Evolutionary conservation across 768 basidiomycete genomes (phyloP).

Genomic region (Gyrodon lividus): DNA sequence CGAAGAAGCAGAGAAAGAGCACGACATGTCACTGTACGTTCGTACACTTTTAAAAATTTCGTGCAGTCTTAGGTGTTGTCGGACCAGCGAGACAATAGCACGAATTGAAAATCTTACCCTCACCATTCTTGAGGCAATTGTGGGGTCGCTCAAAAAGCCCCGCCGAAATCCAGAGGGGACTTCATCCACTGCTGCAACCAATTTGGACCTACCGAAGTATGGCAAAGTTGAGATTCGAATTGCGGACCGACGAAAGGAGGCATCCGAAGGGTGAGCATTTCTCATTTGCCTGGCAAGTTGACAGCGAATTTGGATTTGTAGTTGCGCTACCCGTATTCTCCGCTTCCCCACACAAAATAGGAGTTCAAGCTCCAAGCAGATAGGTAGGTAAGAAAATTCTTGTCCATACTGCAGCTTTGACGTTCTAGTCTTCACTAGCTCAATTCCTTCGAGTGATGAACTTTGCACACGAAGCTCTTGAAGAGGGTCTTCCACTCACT

Average conservation of each 20-base stretch:
- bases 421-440: constrained; percentile 40
- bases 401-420: neutral
- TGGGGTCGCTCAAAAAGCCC: constrained; percentile 12
- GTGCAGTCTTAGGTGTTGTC: constrained; percentile 2
- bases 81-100: constrained; percentile 22
- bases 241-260: constrained; percentile 35
- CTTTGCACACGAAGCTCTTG: constrained; percentile 65
- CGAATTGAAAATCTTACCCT: constrained; percentile 32
- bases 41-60: neutral
- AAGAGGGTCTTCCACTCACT: constrained; percentile 53
- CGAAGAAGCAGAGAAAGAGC: constrained; percentile 13
- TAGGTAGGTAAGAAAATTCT: constrained; percentile 34
- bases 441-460: constrained; percentile 68
- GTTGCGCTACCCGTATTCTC: constrained; percentile 24
- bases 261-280: constrained; percentile 28
- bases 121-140: constrained; percentile 33
- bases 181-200: neutral
- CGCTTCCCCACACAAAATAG: constrained; percentile 38
- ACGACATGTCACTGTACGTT: constrained; percentile 10
- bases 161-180: neutral
- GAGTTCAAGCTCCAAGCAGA: constrained; percentile 37
- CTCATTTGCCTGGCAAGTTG: constrained; percentile 2
- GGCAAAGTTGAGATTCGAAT: constrained; percentile 35
- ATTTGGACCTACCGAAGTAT: constrained; percentile 5
- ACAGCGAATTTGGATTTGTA: constrained; percentile 1